Conservation (phyloP, 139 green algal genomes). For the Tetradesmus obliquus region DNA sequence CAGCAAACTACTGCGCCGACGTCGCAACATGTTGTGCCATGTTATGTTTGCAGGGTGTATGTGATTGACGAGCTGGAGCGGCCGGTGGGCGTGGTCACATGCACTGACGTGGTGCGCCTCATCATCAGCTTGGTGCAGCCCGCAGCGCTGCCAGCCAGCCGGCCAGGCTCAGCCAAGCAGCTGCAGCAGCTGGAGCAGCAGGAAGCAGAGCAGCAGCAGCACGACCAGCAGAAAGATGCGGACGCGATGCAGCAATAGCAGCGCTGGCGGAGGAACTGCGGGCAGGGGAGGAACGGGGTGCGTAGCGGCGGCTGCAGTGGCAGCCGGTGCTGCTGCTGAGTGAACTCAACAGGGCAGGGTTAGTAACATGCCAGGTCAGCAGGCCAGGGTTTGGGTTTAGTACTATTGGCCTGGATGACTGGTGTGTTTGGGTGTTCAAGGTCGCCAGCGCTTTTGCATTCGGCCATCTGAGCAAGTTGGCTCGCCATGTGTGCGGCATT, state of each 20-base stretch:
- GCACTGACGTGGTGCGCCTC: slow-evolving; percentile 78
- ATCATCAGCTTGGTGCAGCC: slow-evolving; percentile 16
- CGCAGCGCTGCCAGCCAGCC: neutral
- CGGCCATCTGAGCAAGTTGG: too few relatives aligned
- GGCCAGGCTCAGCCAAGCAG: neutral
- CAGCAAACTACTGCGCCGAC: too few relatives aligned
- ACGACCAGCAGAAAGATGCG: neutral
- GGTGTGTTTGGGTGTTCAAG: too few relatives aligned
- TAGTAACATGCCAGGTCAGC: too few relatives aligned
- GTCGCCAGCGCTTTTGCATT: too few relatives aligned
- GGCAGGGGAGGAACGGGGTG: neutral
- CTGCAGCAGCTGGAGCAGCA: slow-evolving; percentile 16
- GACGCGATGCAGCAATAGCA: neutral
- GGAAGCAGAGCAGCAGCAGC: slow-evolving; percentile 28
- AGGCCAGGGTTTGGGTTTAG: neutral
- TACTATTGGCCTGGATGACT: neutral
- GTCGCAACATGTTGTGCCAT: too few relatives aligned
- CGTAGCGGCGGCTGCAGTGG: neutral
- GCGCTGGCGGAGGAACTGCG: neutral
- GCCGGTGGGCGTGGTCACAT: slow-evolving; percentile 78
- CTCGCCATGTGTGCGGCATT: too few relatives aligned
- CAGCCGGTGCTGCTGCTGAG: neutral
- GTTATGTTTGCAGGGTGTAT: slow-evolving; percentile 66
- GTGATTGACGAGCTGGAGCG: slow-evolving; percentile 65
- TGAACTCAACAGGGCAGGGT: neutral